Conservation (phyloP, 108 stramenopile genomes). For the Fragilaria radians region DNA sequence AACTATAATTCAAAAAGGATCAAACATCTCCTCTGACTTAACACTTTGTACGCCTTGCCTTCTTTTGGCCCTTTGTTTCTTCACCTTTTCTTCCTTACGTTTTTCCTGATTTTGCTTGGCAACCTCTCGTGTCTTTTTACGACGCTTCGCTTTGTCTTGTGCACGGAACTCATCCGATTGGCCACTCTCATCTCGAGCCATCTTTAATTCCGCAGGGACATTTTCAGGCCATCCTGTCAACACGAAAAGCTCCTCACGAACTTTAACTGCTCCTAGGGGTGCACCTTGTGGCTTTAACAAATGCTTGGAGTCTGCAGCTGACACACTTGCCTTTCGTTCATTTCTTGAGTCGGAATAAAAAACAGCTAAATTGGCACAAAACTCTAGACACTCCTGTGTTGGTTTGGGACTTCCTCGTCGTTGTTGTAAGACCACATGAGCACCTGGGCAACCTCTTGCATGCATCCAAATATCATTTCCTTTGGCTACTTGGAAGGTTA, state of each 20-base stretch:
- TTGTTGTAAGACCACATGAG: slow-evolving; percentile 70
- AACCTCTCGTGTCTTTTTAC: slow-evolving; percentile 44
- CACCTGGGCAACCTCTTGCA: slow-evolving; percentile 74
- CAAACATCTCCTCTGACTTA: not conserved
- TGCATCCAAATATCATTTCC: slow-evolving; percentile 86
- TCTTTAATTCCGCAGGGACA: slow-evolving; percentile 66
- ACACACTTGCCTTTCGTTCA: slow-evolving; percentile 61
- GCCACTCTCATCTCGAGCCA: slow-evolving; percentile 61
- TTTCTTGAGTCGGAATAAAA: slow-evolving; percentile 78
- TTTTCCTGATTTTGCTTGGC: slow-evolving; percentile 14
- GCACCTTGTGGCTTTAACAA: slow-evolving; percentile 77
- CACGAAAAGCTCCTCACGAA: slow-evolving; percentile 65
- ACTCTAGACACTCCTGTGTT: slow-evolving; percentile 61
- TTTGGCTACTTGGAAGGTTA: slow-evolving; percentile 62
- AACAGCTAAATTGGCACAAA: slow-evolving; percentile 76
- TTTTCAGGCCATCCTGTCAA: slow-evolving; percentile 58
- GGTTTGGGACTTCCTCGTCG: slow-evolving; percentile 51
- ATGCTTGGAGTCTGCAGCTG: slow-evolving; percentile 78
- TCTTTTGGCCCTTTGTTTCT: not conserved
- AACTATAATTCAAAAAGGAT: not conserved
- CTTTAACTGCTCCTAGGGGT: slow-evolving; percentile 76
- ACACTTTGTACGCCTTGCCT: not conserved
- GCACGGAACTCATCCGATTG: slow-evolving; percentile 49
- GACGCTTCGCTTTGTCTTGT: slow-evolving; percentile 63
- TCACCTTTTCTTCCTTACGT: not conserved